These are phyloP conservation scores for Yamadazyma blattariae DNA, from an alignment of 1,139 yeast genomes.

Conservation along the genomic window DNA sequence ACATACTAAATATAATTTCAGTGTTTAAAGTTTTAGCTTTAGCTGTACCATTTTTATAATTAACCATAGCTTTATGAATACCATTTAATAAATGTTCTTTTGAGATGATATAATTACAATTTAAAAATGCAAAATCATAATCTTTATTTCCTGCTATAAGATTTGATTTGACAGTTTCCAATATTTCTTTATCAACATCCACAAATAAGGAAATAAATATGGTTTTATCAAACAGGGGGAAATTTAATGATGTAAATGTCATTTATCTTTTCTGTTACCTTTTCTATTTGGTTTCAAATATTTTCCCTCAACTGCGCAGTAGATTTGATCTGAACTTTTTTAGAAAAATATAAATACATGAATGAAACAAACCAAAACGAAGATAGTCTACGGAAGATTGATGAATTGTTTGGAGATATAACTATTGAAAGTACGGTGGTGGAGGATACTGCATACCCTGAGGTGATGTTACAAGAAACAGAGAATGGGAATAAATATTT, in stretches of 20 bases:
- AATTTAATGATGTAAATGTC: slow-evolving; percentile 9
- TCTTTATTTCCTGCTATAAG: slow-evolving; percentile 29
- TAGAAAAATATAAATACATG: too few relatives aligned
- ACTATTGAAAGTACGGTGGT: neutral
- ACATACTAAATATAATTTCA: slow-evolving; percentile 39
- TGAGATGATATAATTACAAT: slow-evolving; percentile 36
- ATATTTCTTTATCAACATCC: slow-evolving; percentile 16
- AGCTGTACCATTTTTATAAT: slow-evolving; percentile 24
- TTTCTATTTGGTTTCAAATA: too few relatives aligned
- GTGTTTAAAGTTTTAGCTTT: slow-evolving; percentile 42
- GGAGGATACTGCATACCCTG: slow-evolving; percentile 26
- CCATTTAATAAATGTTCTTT: slow-evolving; percentile 34
- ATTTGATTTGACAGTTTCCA: slow-evolving; percentile 25
- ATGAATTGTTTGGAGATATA: slow-evolving; percentile 3
- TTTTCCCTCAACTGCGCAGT: too few relatives aligned
- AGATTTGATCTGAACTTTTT: too few relatives aligned
- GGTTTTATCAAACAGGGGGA: slow-evolving; percentile 32
- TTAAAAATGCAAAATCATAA: slow-evolving; percentile 41
- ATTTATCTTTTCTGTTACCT: neutral
- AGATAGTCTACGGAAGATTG: slow-evolving; percentile 1
- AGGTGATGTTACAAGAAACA: slow-evolving; percentile 31
- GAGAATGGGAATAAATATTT: slow-evolving; percentile 31
- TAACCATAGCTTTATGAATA: slow-evolving; percentile 33
- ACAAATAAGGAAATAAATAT: slow-evolving; percentile 25
- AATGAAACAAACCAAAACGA: too few relatives aligned